Evolutionary conservation across 83 land plant genomes (phyloP).

Genomic region (Picea abies): DNA sequence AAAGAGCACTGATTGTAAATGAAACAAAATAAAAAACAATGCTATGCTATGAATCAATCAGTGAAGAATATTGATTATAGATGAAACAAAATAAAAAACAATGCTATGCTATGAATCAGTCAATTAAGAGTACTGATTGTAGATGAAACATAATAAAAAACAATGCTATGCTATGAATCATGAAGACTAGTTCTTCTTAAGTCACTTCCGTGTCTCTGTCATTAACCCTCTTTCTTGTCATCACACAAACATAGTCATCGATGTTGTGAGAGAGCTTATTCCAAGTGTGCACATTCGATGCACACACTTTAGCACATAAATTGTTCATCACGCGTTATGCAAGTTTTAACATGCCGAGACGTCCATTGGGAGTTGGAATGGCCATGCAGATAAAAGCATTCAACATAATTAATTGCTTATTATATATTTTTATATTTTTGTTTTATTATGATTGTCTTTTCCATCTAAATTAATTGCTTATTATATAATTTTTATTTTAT

Average conservation of each 20-base stretch:
- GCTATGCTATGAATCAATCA: background rate
- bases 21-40: background rate
- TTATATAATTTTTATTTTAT: too few relatives aligned
- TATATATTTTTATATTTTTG: too few relatives aligned
- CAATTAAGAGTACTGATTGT: too few relatives aligned
- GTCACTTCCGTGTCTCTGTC: conserved; percentile 41
- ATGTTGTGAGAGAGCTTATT: conserved; percentile 29
- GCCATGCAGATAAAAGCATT: conserved; percentile 18
- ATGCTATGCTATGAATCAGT: too few relatives aligned
- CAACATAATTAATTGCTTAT: too few relatives aligned
- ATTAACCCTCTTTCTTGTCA: conserved; percentile 65
- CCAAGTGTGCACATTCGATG: conserved; percentile 63
- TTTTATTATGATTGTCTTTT: too few relatives aligned
- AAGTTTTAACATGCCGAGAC: conserved; percentile 73
- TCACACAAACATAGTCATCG: conserved; percentile 59
- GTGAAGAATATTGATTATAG: too few relatives aligned
- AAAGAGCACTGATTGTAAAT: background rate
- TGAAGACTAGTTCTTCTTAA: too few relatives aligned
- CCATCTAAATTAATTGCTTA: too few relatives aligned
- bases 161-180: too few relatives aligned
- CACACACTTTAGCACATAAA: conserved; percentile 76
- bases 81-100: too few relatives aligned
- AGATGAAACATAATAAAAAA: too few relatives aligned
- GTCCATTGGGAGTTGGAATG: conserved; percentile 46
- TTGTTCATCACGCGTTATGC: conserved; percentile 72